Evolutionary conservation across 495 filamentous ascomycete species (phyloP).

Genomic region (Neurospora sp.): DNA sequence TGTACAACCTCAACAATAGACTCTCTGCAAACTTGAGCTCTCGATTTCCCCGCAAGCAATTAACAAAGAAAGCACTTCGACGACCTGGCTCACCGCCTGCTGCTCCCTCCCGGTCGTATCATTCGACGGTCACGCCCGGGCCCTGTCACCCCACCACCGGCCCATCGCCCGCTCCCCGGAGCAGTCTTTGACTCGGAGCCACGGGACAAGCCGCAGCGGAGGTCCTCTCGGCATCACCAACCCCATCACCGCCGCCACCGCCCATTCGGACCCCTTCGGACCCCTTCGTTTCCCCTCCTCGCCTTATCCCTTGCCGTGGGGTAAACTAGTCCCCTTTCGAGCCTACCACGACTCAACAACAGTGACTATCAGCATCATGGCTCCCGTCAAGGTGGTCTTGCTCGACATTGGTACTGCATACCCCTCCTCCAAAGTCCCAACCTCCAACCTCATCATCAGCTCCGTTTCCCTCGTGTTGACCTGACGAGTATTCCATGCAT

Average conservation of each 20-base stretch:
- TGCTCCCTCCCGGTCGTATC: not conserved
- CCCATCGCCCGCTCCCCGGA: not conserved
- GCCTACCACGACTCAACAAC: not conserved
- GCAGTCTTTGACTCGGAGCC: not conserved
- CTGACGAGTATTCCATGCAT: constrained; percentile 9
- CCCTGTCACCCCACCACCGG: not conserved
- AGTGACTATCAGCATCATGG: constrained; percentile 11
- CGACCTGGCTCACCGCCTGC: not conserved
- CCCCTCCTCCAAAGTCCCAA: not conserved
- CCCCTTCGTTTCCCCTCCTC: not conserved
- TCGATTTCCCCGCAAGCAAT: not conserved
- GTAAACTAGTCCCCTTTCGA: not conserved
- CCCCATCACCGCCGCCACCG: not conserved
- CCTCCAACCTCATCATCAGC: not conserved
- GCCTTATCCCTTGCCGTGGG: not conserved
- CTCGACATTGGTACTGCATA: constrained; percentile 39
- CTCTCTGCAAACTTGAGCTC: not conserved
- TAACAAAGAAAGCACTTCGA: not conserved
- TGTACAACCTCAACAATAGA: not conserved
- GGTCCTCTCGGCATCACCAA: not conserved
- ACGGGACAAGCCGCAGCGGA: not conserved
- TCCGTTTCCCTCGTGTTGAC: not conserved
- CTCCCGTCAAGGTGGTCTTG: constrained; percentile 31
- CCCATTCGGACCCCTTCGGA: not conserved
- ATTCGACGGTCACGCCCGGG: not conserved